Base-by-base conservation (phyloP, 768 basidiomycete genomes). In the Calocera viscosa region DNA sequence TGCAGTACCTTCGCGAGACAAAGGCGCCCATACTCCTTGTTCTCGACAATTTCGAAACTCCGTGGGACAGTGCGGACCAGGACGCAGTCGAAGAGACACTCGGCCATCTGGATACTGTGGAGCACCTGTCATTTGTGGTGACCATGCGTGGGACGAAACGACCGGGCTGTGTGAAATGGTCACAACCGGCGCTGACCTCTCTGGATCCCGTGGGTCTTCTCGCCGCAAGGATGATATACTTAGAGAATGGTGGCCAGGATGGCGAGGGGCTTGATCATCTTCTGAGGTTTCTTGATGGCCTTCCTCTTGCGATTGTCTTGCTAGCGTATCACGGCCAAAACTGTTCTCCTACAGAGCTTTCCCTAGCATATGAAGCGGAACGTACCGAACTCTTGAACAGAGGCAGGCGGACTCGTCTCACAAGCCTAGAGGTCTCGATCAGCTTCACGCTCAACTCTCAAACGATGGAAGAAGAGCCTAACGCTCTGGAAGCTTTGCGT, bases 401-500 rank as follows among this genome's bases (percentile, higher is more conserved):
- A 3, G 43, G 24, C 5, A 33, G 10, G 22, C 11, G 34, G 34
- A 66, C 64, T 26, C 71, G 66, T 7, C 67, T 70, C 49, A 63
- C 68, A 19, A 70, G 72, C 66, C 68, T 73, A 67, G 71, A 72
- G 38, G 32, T 64, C 11, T 71, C 69, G 33, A 73, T 73, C 47
- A 35, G 22, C 33, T 68, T 75, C 26, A 73, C 74, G 1, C 47
- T 75, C 11, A 49, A 71, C 17, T 69, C 71, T 16, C 33, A 65
- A 2, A 67, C 66, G 19, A 68, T 76, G 66, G 38, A 69, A 66
- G 30, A 64, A 14, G 68, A 71, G 33, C 71, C 72, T 12, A 67
- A 72, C 24, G 73, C 74, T 10, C n/a, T 68, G 14, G 64, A 33
- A 8, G 70, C 75, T 16, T 70, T 75, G 35, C 49, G 67, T 40